These are phyloP conservation scores for Diaporthe nobilis DNA, from an alignment of 2,329 filamentous ascomycete species.

Conservation along the genomic window DNA sequence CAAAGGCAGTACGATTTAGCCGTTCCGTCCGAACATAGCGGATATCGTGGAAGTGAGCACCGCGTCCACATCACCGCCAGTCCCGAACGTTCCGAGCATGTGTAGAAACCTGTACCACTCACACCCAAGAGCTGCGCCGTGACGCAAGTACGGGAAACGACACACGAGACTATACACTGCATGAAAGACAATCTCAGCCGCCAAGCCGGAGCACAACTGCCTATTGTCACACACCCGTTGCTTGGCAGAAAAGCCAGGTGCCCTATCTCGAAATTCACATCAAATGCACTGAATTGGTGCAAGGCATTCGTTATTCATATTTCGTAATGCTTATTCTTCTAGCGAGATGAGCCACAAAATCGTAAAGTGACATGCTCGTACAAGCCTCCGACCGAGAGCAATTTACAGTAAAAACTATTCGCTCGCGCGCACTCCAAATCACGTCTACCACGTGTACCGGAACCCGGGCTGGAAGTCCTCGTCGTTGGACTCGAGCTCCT, in stretches of 20 bases:
- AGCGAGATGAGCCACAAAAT: conserved; percentile 3
- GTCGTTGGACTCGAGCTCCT: conserved; percentile 64
- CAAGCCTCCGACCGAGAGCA: not conserved
- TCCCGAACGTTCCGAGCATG: not conserved
- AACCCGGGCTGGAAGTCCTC: conserved; percentile 58
- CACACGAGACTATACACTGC: not conserved
- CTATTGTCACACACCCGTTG: not conserved
- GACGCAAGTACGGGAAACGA: not conserved
- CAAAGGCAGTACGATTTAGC: not conserved
- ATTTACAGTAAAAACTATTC: not conserved
- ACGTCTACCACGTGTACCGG: conserved; percentile 53
- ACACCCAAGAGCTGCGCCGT: not conserved
- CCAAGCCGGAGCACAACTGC: conserved; percentile 11
- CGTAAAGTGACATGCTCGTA: not conserved
- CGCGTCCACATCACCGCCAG: too few species aligned
- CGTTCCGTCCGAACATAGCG: not conserved
- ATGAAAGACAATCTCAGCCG: not conserved
- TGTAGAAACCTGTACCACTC: not conserved
- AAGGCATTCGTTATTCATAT: conserved; percentile 10
- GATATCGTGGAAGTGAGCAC: not conserved
- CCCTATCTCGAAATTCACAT: not conserved
- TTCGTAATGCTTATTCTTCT: not conserved
- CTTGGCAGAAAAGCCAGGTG: not conserved
- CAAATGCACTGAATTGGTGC: not conserved
- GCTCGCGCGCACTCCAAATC: not conserved